Base-by-base conservation (phyloP, 345 rosid species). In the Salix caprea region DNA sequence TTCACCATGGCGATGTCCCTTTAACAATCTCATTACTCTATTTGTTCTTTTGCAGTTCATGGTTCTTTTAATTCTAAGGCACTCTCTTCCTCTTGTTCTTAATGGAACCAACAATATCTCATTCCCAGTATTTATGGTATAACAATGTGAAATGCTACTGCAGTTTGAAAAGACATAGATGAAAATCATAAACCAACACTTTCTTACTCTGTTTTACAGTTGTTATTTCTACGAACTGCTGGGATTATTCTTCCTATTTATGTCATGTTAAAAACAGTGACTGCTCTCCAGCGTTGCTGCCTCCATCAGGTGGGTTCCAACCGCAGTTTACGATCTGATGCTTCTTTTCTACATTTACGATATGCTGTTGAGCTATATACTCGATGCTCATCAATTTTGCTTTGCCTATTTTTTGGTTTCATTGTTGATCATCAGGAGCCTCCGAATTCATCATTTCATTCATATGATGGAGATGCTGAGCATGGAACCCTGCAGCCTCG, bases 161-260 rank as follows among this genome's bases (percentile, higher is more conserved):
- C 28, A 7, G 24, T 14, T 26, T 15, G 32, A 5, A 42, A 42
- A 3, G 21, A 2, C 11, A 12, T 74, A 2, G 28, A 71, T 48
- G 14, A 13, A 58, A 48, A 54, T 65, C 70, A 52, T 26, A 67
- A 13, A 32, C 30, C 7, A 50, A 56, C 9, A 3, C 12, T 65
- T 67, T 50, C 80, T 74, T 76, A 4, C 30, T 50, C 52, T 73
- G 16, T 67, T 3, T 28, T 50, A 66, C 87, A 92, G 97, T 69
- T 89, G 78, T 42, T 91, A 78, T 81, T 90, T 77, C 84, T 94
- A 7, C 82, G 94, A 69, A 81, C 84, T 48, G 67, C 82, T 26
- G 97, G 97, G 18, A 86, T 94, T 67, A 60, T 92, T 77, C 84
- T 94, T 78, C 97, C 98, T 0, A 83, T 94, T 66, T 94, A 86